Conservation (phyloP, 1,284 basidiomycete species). For the Blastosporella zonata region DNA sequence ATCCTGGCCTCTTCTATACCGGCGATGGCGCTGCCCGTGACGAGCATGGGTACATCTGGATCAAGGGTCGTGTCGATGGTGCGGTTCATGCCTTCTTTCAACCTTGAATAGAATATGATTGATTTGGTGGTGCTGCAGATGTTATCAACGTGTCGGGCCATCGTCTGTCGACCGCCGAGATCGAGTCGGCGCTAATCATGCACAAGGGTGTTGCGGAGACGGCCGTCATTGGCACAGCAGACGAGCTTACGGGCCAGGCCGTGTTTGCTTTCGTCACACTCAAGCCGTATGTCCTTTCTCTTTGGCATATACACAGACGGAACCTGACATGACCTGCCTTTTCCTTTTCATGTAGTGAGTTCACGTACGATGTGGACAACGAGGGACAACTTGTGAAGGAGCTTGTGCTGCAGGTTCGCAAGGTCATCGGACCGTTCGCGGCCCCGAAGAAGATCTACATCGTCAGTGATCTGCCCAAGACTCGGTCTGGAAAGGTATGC, state of each 20-base stretch:
- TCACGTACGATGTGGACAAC: conserved; percentile 67
- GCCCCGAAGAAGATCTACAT: conserved; percentile 91
- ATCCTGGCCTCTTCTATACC: conserved; percentile 90
- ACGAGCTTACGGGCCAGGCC: conserved; percentile 87
- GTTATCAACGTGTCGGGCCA: conserved; percentile 96
- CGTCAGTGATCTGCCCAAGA: conserved; percentile 91
- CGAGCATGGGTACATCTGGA: conserved; percentile 97
- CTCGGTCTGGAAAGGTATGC: conserved; percentile 88
- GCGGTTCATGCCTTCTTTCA: conserved; percentile 29
- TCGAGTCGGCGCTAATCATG: conserved; percentile 92
- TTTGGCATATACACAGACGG: neutral
- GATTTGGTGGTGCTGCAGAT: conserved; percentile 41
- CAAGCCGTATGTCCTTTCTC: conserved; percentile 53
- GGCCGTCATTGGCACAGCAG: conserved; percentile 86
- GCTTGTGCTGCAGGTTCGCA: conserved; percentile 91
- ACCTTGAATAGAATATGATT: neutral
- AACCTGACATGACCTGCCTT: neutral
- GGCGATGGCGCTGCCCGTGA: conserved; percentile 96
- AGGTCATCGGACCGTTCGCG: conserved; percentile 94
- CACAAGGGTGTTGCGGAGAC: conserved; percentile 97
- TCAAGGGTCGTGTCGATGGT: conserved; percentile 97
- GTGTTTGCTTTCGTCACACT: conserved; percentile 85
- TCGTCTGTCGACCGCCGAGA: conserved; percentile 95
- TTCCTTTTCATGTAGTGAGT: conserved; percentile 55
- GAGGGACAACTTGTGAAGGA: conserved; percentile 82